Conservation (phyloP, 495 filamentous ascomycete genomes). For the Neurospora hispaniola region DNA sequence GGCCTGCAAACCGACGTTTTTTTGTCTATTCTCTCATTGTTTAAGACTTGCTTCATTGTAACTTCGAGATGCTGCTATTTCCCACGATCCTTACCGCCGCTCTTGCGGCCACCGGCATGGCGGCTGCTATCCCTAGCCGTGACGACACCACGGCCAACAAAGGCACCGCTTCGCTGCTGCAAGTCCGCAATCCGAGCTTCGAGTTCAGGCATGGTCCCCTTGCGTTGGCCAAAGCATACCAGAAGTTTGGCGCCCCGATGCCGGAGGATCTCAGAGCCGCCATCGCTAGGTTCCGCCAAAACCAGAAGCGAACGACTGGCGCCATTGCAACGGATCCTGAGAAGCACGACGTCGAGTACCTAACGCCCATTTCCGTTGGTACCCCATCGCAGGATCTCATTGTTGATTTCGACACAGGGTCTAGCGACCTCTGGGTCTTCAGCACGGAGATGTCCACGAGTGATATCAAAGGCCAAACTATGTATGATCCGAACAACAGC, state of each 20-base stretch:
- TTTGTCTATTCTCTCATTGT: background rate
- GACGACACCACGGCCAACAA: constrained; percentile 14
- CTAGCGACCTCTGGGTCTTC: constrained; percentile 57
- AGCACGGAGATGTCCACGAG: constrained; percentile 16
- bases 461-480: constrained; percentile 37
- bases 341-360: constrained; percentile 50
- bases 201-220: constrained; percentile 33
- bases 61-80: constrained; percentile 6
- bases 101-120: constrained; percentile 35
- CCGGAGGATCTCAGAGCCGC: constrained; percentile 13
- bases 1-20: background rate
- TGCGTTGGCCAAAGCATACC: constrained; percentile 45
- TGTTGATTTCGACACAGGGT: constrained; percentile 68
- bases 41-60: background rate
- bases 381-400: constrained; percentile 45
- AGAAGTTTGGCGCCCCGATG: constrained; percentile 43
- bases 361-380: constrained; percentile 58
- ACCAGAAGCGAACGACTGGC: constrained; percentile 12
- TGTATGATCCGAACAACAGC: constrained; percentile 46
- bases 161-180: constrained; percentile 32
- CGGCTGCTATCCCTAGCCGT: constrained; percentile 12
- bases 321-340: constrained; percentile 43
- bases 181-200: constrained; percentile 39
- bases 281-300: background rate
- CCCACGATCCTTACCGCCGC: constrained; percentile 11